Conservation (phyloP, 352 stramenopile species). For the Labyrinthula sp. region DNA sequence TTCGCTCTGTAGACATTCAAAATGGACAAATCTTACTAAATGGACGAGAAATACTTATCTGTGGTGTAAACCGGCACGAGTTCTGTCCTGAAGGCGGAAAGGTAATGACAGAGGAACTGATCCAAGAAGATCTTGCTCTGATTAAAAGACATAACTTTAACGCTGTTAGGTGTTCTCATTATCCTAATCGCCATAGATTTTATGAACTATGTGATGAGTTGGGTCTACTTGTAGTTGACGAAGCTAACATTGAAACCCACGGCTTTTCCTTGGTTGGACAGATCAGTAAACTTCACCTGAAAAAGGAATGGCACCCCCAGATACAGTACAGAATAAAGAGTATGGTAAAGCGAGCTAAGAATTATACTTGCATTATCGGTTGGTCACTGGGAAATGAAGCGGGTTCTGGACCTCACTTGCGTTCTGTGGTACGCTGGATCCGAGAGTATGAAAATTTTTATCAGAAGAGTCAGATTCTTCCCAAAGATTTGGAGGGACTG, state of each 20-base stretch:
- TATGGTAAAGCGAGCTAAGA: slow-evolving; percentile 42
- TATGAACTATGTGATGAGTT: slow-evolving; percentile 57
- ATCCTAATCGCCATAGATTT: slow-evolving; percentile 49
- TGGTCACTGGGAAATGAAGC: slow-evolving; percentile 48
- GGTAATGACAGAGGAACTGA: slow-evolving; percentile 43
- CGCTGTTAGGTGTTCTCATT: slow-evolving; percentile 53
- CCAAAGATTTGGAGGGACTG: slow-evolving; percentile 10
- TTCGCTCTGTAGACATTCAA: slow-evolving; percentile 46
- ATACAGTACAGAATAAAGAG: slow-evolving; percentile 37
- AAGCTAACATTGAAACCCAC: slow-evolving; percentile 67
- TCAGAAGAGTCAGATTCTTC: slow-evolving; percentile 2
- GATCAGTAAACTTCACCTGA: slow-evolving; percentile 42
- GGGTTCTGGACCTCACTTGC: slow-evolving; percentile 35
- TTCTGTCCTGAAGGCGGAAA: slow-evolving; percentile 52
- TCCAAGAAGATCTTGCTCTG: slow-evolving; percentile 44
- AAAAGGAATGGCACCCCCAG: slow-evolving; percentile 32
- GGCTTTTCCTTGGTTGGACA: slow-evolving; percentile 45
- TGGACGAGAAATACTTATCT: slow-evolving; percentile 44
- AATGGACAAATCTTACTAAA: slow-evolving; percentile 44
- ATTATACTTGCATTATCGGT: slow-evolving; percentile 45
- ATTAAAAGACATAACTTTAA: slow-evolving; percentile 65
- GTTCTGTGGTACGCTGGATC: slow-evolving; percentile 21
- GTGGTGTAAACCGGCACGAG: slow-evolving; percentile 59
- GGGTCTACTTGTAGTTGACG: slow-evolving; percentile 59
- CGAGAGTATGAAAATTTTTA: slow-evolving; percentile 4